Evolutionary conservation across 768 basidiomycete species (phyloP).

Genomic region (Hygrocybe coccinea): DNA sequence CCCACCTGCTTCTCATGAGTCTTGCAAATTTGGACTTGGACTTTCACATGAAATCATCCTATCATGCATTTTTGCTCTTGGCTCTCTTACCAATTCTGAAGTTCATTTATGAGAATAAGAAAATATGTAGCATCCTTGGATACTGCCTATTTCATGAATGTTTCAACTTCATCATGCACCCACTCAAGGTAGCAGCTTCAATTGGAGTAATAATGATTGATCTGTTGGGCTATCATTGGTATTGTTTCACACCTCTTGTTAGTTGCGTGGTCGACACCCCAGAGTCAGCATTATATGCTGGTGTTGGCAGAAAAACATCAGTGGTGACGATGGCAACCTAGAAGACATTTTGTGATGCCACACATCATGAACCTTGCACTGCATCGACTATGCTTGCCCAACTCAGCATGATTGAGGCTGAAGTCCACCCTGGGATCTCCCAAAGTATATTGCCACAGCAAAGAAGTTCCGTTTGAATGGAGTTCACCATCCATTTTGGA

Average conservation of each 20-base stretch:
- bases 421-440: constrained; percentile 4
- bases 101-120: constrained; percentile 11
- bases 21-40: constrained; percentile 14
- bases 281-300: constrained; percentile 14
- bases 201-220: constrained; percentile 19
- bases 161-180: constrained; percentile 13
- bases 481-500: constrained; percentile 20
- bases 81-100: constrained; percentile 20
- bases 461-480: constrained; percentile 5
- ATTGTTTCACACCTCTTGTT: constrained; percentile 18
- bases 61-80: constrained; percentile 16
- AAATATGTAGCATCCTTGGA: constrained; percentile 10
- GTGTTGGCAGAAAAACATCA: constrained; percentile 14
- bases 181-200: constrained; percentile 15
- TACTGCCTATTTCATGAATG: constrained; percentile 15
- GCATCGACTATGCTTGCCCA: constrained; percentile 6
- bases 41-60: constrained; percentile 11
- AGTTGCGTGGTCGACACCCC: constrained; percentile 18
- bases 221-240: constrained; percentile 10
- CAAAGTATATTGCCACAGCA: not conserved
- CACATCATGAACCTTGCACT: constrained; percentile 12
- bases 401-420: not conserved
- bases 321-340: constrained; percentile 14
- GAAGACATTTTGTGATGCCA: constrained; percentile 18
- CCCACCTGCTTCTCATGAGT: constrained; percentile 13